Evolutionary conservation across 1,284 basidiomycete genomes (phyloP).

Genomic region (Ganoderma meredithae): DNA sequence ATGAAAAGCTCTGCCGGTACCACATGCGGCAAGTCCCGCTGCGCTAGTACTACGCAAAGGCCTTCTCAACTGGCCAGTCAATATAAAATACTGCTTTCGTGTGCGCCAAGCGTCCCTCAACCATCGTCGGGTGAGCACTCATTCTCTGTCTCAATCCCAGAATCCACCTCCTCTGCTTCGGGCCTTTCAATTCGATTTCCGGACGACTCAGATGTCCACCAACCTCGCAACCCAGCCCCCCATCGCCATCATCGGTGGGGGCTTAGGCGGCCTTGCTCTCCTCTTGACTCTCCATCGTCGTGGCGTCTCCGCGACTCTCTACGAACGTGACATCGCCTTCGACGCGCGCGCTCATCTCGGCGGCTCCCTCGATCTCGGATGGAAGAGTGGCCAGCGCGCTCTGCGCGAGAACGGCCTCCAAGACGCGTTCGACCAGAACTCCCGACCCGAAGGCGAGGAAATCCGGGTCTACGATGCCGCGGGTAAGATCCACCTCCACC

Average conservation of each 20-base stretch:
- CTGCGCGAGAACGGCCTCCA: conserved; percentile 30
- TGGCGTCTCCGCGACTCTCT: conserved; percentile 9
- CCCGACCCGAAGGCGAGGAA: conserved; percentile 24
- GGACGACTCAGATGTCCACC: neutral
- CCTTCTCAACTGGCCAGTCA: too few relatives aligned
- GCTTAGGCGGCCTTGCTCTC: conserved; percentile 14
- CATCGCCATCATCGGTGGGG: conserved; percentile 18
- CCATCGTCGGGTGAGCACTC: too few relatives aligned
- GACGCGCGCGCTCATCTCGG: conserved; percentile 24
- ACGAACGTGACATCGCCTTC: conserved; percentile 14
- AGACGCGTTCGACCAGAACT: conserved; percentile 17
- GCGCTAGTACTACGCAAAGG: too few relatives aligned
- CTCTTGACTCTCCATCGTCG: conserved; percentile 13
- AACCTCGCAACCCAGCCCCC: neutral
- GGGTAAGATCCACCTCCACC: conserved; percentile 11
- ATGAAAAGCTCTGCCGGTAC: too few relatives aligned
- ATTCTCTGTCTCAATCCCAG: neutral
- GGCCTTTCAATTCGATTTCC: too few relatives aligned
- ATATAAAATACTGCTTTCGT: too few relatives aligned
- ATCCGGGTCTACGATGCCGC: conserved; percentile 14
- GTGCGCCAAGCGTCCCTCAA: too few relatives aligned
- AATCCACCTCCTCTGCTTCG: neutral
- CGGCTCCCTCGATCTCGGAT: conserved; percentile 28
- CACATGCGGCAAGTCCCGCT: too few relatives aligned
- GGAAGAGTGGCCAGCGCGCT: conserved; percentile 23